Evolutionary conservation across 208 protist species (phyloP).

Genomic region (Tritrichomonas musculus): DNA sequence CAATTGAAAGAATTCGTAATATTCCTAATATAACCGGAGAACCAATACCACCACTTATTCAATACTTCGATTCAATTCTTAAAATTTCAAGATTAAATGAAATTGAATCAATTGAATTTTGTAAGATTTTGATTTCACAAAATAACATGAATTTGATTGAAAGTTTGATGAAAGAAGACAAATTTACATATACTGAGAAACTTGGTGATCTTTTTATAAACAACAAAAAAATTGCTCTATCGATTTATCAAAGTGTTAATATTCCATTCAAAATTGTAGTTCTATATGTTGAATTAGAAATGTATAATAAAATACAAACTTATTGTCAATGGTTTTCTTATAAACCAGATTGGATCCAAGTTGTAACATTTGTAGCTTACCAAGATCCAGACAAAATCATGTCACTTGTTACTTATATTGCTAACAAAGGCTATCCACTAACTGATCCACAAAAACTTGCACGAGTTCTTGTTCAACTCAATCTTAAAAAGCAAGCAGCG

Average conservation of each 20-base stretch:
- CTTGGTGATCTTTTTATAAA: conserved; percentile 90
- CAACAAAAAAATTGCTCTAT: conserved; percentile 81
- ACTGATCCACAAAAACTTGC: conserved; percentile 41
- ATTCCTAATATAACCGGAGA: conserved; percentile 54
- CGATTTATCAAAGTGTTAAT: conserved; percentile 84
- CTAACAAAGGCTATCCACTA: conserved; percentile 46
- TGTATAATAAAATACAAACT: conserved; percentile 29
- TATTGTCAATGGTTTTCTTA: conserved; percentile 42
- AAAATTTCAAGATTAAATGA: conserved; percentile 62
- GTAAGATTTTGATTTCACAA: conserved; percentile 77
- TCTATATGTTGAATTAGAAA: conserved; percentile 40
- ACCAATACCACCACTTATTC: conserved; percentile 38
- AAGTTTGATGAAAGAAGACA: conserved; percentile 96
- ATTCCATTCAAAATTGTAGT: conserved; percentile 72
- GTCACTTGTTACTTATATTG: conserved; percentile 76
- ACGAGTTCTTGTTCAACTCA: conserved; percentile 50
- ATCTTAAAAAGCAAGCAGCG: conserved; percentile 88
- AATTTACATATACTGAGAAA: conserved; percentile 90
- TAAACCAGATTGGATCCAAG: conserved; percentile 26
- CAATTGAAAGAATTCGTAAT: conserved; percentile 79
- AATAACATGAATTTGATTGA: conserved; percentile 67
- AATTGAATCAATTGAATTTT: conserved; percentile 92
- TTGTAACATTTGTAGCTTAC: conserved; percentile 61
- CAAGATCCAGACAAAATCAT: conserved; percentile 76
- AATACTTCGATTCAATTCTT: conserved; percentile 37